Conservation (phyloP, 2,329 filamentous ascomycete species). For the Pseudogymnoascus sp. region DNA sequence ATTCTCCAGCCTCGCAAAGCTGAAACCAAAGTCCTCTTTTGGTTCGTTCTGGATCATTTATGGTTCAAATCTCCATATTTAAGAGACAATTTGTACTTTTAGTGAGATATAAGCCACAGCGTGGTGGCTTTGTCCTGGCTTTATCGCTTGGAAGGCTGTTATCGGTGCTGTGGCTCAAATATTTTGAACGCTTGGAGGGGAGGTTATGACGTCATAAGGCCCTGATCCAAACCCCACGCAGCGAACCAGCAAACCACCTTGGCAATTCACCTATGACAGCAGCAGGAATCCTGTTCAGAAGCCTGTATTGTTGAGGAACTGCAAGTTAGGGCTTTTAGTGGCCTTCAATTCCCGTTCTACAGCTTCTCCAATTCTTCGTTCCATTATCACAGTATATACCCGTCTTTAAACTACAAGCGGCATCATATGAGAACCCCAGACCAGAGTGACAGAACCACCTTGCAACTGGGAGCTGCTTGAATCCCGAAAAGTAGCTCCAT, state of each 20-base stretch:
- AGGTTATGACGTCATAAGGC: background rate
- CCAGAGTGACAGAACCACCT: background rate
- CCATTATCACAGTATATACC: background rate
- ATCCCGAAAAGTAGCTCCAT: conserved; percentile 2
- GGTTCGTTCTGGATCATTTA: background rate
- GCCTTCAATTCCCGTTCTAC: background rate
- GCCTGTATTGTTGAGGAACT: background rate
- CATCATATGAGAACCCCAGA: background rate
- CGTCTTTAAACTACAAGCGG: background rate
- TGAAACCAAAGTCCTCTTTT: background rate
- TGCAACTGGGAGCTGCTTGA: background rate
- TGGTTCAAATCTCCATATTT: background rate
- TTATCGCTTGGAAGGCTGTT: background rate
- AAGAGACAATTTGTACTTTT: background rate
- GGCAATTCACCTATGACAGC: conserved; percentile 2
- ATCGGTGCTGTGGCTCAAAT: background rate
- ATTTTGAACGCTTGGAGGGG: background rate
- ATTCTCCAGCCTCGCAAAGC: conserved; percentile 1
- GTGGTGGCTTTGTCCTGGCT: background rate
- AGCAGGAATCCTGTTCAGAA: background rate
- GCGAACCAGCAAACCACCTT: background rate
- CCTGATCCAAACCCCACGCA: conserved; percentile 1
- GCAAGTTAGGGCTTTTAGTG: background rate
- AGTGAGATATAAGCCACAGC: background rate
- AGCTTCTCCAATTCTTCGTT: background rate